These are phyloP conservation scores for Saccharomycopsis olivae DNA, from an alignment of 805 yeast genomes.

Conservation along the genomic window DNA sequence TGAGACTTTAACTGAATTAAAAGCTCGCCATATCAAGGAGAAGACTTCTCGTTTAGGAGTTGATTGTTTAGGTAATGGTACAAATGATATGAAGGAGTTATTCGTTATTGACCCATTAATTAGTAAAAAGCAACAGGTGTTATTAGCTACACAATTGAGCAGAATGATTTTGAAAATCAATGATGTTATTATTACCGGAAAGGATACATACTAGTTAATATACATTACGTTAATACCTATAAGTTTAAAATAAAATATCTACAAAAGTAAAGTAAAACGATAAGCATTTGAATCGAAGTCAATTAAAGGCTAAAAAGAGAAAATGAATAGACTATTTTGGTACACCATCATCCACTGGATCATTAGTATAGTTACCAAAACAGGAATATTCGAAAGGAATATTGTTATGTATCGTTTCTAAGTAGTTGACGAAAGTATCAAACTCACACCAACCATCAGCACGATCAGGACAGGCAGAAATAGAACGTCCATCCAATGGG, in stretches of 20 bases:
- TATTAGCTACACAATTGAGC: conserved; percentile 93
- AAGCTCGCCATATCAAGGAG: conserved; percentile 75
- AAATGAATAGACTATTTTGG: too few species aligned
- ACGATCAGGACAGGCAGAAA: conserved; percentile 18
- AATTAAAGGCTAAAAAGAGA: too few species aligned
- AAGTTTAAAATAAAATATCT: too few species aligned
- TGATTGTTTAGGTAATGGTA: conserved; percentile 83
- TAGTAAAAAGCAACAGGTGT: conserved; percentile 92
- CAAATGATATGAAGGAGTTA: conserved; percentile 85
- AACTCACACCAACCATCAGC: conserved; percentile 20
- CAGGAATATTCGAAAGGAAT: conserved; percentile 13
- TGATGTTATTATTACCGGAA: conserved; percentile 87
- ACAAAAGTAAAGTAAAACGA: too few species aligned
- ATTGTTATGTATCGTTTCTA: conserved; percentile 13
- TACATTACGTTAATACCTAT: too few species aligned
- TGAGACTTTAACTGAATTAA: conserved; percentile 74
- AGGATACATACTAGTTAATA: conserved; percentile 54
- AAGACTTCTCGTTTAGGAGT: conserved; percentile 70
- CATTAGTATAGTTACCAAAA: conserved; percentile 8
- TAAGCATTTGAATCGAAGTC: too few species aligned
- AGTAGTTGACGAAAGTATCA: conserved; percentile 15
- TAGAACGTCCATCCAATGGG: conserved; percentile 15
- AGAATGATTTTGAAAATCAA: conserved; percentile 97
- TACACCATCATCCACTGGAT: conserved; percentile 13
- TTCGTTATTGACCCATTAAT: conserved; percentile 95